Conservation (phyloP, 768 basidiomycete species). For the Stropharia rugosoannulata region DNA sequence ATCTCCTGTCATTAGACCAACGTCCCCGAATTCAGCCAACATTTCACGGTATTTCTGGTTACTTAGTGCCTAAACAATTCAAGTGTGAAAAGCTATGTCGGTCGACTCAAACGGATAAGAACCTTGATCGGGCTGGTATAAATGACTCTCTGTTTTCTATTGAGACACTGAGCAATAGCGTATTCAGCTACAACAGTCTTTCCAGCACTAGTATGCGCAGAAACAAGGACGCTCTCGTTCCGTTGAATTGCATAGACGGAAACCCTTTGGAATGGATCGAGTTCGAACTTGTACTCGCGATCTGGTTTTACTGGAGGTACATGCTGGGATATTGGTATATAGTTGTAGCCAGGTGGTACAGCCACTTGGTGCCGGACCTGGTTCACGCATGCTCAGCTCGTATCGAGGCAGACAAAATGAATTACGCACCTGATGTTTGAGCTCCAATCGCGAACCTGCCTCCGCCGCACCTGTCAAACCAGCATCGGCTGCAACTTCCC, state of each 20-base stretch:
- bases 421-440: slow-evolving; percentile 71
- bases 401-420: neutral
- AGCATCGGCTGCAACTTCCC: slow-evolving; percentile 87
- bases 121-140: slow-evolving; percentile 99
- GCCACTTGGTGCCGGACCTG: slow-evolving; percentile 97
- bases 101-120: slow-evolving; percentile 30
- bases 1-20: slow-evolving; percentile 99
- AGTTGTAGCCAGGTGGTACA: slow-evolving; percentile 88
- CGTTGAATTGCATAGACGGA: slow-evolving; percentile 94
- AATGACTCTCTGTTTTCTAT: slow-evolving; percentile 93
- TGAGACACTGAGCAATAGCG: slow-evolving; percentile 95
- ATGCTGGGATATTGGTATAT: slow-evolving; percentile 87
- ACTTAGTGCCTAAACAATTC: slow-evolving; percentile 75
- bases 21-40: slow-evolving; percentile 95
- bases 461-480: slow-evolving; percentile 73
- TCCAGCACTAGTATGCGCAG: slow-evolving; percentile 97
- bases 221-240: slow-evolving; percentile 96
- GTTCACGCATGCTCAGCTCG: neutral
- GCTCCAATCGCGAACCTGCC: slow-evolving; percentile 67
- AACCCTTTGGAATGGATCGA: slow-evolving; percentile 97
- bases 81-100: slow-evolving; percentile 18
- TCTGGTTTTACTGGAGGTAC: slow-evolving; percentile 89
- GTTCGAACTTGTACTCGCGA: slow-evolving; percentile 90
- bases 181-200: slow-evolving; percentile 99
- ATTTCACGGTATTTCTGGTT: slow-evolving; percentile 99